Conservation (phyloP, 345 rosid species). For the Syzygium grande region DNA sequence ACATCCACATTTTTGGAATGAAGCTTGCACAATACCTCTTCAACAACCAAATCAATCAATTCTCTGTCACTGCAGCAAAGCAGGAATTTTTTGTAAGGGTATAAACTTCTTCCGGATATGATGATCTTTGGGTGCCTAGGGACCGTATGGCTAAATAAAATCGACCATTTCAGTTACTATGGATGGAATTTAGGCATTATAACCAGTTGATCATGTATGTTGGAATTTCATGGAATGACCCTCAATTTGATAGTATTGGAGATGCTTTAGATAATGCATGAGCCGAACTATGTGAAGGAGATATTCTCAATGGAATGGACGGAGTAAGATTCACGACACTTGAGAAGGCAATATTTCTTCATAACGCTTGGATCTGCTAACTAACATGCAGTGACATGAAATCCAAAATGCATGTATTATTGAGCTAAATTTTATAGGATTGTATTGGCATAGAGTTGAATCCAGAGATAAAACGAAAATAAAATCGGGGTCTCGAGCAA, state of each 20-base stretch:
- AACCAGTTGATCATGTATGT: neutral
- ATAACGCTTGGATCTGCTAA: neutral
- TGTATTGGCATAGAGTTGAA: neutral
- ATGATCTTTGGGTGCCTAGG: neutral
- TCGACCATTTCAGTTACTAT: neutral
- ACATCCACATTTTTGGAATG: neutral
- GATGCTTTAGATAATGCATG: neutral
- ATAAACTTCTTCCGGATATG: neutral
- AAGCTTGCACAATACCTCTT: neutral
- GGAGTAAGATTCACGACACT: neutral
- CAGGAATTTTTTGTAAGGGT: neutral
- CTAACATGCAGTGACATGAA: neutral
- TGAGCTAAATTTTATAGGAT: neutral
- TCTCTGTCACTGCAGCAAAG: neutral
- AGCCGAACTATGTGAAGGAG: neutral
- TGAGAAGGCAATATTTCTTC: neutral
- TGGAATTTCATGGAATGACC: neutral
- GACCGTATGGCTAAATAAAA: neutral
- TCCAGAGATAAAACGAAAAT: neutral
- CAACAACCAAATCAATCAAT: neutral
- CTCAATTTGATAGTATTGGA: neutral
- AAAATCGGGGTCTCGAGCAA: neutral
- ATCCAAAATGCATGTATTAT: neutral
- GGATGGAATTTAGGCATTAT: neutral
- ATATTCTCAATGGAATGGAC: neutral